Evolutionary conservation across 176 grass and related monocot genomes (phyloP).

Genomic region (Carex pumila): DNA sequence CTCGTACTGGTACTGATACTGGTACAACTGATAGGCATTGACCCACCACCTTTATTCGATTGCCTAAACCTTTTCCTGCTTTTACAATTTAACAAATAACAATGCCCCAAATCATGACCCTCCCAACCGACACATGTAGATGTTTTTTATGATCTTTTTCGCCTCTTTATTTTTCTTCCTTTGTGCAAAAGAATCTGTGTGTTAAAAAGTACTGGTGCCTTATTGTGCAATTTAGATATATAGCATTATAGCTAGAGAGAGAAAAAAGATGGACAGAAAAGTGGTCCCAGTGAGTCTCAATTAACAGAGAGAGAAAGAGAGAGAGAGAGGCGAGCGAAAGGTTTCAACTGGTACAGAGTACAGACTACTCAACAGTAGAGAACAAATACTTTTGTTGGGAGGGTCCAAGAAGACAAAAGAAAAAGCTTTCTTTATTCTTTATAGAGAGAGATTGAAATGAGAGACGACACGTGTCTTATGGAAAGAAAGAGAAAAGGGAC

Average conservation of each 20-base stretch:
- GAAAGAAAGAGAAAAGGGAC: background rate
- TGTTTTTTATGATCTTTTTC: background rate
- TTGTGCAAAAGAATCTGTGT: background rate
- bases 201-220: background rate
- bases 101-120: background rate
- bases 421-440: slow-evolving; percentile 1
- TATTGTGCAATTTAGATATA: background rate
- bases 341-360: background rate
- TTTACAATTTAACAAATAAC: slow-evolving; percentile 12
- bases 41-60: slow-evolving; percentile 9
- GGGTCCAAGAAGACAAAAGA: slow-evolving; percentile 4
- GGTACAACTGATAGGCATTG: background rate
- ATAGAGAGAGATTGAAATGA: background rate
- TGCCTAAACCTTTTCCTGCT: background rate
- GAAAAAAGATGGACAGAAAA: background rate
- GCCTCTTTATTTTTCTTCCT: background rate
- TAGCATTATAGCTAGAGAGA: background rate
- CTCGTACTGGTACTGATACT: background rate
- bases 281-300: background rate
- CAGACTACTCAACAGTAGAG: background rate
- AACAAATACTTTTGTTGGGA: slow-evolving; percentile 2
- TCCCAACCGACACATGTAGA: slow-evolving; percentile 1
- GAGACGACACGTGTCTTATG: background rate
- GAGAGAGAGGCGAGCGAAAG: background rate
- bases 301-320: background rate